A percentile compares a stretch with the other conserved stretches of the same genome.
Conservation (phyloP, 768 basidiomycete genomes). For the Pholiota microspora region DNA sequence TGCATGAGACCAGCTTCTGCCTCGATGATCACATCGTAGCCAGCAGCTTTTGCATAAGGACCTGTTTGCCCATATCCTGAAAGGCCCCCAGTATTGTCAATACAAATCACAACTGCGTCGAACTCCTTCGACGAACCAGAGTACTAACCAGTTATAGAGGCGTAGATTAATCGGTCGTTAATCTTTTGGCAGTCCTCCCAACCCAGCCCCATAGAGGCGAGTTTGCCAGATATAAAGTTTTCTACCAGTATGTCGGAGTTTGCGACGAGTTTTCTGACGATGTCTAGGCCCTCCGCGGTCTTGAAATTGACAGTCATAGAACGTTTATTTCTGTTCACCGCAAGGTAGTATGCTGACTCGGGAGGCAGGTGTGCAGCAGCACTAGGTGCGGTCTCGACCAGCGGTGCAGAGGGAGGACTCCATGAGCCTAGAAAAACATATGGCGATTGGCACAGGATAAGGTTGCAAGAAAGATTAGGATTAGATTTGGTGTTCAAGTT, state of each 20-base stretch:
- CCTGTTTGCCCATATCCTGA: slow-evolving; percentile 71
- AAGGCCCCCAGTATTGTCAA: neutral
- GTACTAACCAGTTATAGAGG: slow-evolving; percentile 78
- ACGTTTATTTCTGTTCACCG: slow-evolving; percentile 85
- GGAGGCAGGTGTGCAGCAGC: slow-evolving; percentile 69
- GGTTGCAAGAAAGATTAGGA: neutral
- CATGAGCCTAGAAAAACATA: slow-evolving; percentile 50
- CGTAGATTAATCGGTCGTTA: slow-evolving; percentile 82
- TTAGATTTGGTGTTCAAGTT: neutral
- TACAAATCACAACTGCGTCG: neutral
- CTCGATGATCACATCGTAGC: slow-evolving; percentile 86
- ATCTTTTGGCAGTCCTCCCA: slow-evolving; percentile 78
- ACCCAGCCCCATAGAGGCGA: slow-evolving; percentile 80
- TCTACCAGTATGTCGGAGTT: slow-evolving; percentile 86
- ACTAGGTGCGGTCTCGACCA: slow-evolving; percentile 43
- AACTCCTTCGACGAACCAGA: neutral
- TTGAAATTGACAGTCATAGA: slow-evolving; percentile 92
- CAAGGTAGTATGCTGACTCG: slow-evolving; percentile 92
- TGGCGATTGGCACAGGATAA: neutral
- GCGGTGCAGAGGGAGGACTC: slow-evolving; percentile 60
- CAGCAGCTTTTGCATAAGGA: slow-evolving; percentile 78
- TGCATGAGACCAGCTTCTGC: slow-evolving; percentile 95
- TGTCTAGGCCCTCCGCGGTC: slow-evolving; percentile 67
- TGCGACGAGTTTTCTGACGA: slow-evolving; percentile 67
- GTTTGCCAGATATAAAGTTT: slow-evolving; percentile 85